Base-by-base conservation (phyloP, 2,329 filamentous ascomycete genomes). In the Fusarium sp. region DNA sequence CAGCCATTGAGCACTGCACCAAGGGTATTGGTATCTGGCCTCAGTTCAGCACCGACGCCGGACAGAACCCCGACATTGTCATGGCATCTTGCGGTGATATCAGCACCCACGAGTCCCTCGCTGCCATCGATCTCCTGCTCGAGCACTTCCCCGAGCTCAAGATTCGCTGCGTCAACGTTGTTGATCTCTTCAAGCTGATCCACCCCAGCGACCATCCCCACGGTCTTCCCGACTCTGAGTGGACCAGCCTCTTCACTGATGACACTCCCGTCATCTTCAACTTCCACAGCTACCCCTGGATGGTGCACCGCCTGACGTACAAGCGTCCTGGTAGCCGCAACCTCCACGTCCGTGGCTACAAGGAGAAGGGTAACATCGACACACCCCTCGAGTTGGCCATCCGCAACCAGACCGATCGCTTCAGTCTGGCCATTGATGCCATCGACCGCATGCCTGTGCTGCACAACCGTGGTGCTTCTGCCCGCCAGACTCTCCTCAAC, bases 311-410 rank as follows among this genome's bases (percentile, higher is more conserved):
- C 51, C 80, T 95, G 71, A 92, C 91, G 1, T 94, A 94, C 81
- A 91, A 91, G 81, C 88, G 92, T 1, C 90, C 89, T 3, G 91
- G 91, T 7, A 88, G 86, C 77, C 77, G 84, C 45, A 89, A 92
- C 78, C 79, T 94, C 66, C 89, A 92, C 73, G 92, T 95, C n/a
- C 85, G 90, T 33, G 92, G 92, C 2, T 95, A 94, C 83, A 90
- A 87, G 75, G 92, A 95, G 83, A 94, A 95, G 85, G 92, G 92
- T 46, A 95, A 94, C 78, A 94, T 94, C 72, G 91, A 95, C 77
- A 94, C 92, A 0, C 92, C 92, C 2, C 87, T 94, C 20, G 92
- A 94, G 80, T 82, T 95, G 68, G 92, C 92, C 28, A 92, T 94
- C 76, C 86, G 91, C 63, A 95, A 95, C 80, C 85, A 90, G 74